Percentiles rank a stretch among this genome's conserved stretches.
These are phyloP conservation scores for Crotalaria pallida DNA, from an alignment of 306 rosid species.

Conservation along the genomic window DNA sequence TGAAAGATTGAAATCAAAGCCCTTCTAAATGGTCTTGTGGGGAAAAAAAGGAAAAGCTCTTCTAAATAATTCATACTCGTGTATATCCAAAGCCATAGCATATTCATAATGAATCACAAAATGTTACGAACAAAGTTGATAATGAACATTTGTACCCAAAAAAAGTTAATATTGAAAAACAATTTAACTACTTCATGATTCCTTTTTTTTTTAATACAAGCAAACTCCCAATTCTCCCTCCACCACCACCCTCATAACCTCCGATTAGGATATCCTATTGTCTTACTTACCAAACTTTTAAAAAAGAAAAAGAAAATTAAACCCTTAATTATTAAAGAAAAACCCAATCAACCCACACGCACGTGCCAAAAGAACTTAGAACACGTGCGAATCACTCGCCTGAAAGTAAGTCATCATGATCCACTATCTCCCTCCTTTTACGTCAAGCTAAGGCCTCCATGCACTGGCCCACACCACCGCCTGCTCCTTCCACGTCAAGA, in stretches of 20 bases:
- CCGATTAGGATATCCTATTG: slow-evolving; percentile 15
- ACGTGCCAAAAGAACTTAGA: slow-evolving; percentile 43
- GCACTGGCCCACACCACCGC: slow-evolving; percentile 98
- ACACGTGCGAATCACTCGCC: slow-evolving; percentile 53
- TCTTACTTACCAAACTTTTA: slow-evolving; percentile 22
- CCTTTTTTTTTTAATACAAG: slow-evolving; percentile 41
- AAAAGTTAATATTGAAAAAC: no score
- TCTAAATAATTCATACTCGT: no score
- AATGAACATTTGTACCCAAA: slow-evolving; percentile 9
- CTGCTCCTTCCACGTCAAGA: slow-evolving; percentile 78
- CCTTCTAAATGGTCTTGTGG: neutral
- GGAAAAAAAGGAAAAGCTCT: no score
- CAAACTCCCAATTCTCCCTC: slow-evolving; percentile 19
- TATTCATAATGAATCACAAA: neutral
- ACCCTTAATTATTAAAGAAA: neutral
- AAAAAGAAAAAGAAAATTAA: neutral
- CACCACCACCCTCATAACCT: neutral
- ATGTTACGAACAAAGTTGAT: slow-evolving; percentile 3
- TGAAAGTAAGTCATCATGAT: no score
- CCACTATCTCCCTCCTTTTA: no score
- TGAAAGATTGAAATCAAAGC: neutral
- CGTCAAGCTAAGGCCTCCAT: slow-evolving; percentile 78
- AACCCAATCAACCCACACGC: slow-evolving; percentile 19
- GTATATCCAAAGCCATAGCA: slow-evolving; percentile 13
- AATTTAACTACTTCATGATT: slow-evolving; percentile 40